Evolutionary conservation across 2,329 filamentous ascomycete species (phyloP), one percentile per base, ranked within the genome.

Genomic region (Trichoderma harzianum): DNA sequence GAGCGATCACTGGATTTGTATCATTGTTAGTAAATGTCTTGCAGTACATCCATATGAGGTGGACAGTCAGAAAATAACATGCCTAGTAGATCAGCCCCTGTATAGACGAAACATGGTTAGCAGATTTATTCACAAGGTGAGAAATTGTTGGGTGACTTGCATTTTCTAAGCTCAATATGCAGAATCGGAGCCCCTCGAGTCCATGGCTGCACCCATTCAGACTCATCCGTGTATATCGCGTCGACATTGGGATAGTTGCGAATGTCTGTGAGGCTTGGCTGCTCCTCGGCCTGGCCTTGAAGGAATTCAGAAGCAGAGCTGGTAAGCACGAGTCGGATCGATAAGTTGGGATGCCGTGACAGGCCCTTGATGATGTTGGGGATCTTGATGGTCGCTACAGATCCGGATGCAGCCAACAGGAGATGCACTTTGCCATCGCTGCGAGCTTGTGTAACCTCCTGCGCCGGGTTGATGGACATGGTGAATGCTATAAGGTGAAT

Each of bases 341-440:
- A 94, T 71, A 98, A 84, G 62, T 83, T 86, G 78, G 74, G 79
- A 77, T 76, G 86, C 58, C 78, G 76, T 18, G 82, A 85, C 5
- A 95, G 86, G 2, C 89, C 85, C 21, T 82, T 77, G 72, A 92
- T 84, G 75, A 95, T 93, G 51, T 87, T 84, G 2, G 90, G 90
- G 3, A 94, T 83, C 79, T 98, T 98, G 78, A 97, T 97, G 7
- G 93, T 94, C 16, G 95, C 95, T n/a, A 97, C 93, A 1, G 92
- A 86, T 32, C 84, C 83, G 7, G 78, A 79, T 6, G 82, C 82
- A 0, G 84, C 83, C 7, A 85, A 78, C 1, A 85, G 77, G 14
- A 85, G 76, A 69, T 85, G 84, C 14, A 76, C 77, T 72, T 84
- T 85, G 73, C 80, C 81, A 65, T 85, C 83, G 34, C 73, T 73